Conservation (phyloP, 768 basidiomycete species). For the Mycena amicta region DNA sequence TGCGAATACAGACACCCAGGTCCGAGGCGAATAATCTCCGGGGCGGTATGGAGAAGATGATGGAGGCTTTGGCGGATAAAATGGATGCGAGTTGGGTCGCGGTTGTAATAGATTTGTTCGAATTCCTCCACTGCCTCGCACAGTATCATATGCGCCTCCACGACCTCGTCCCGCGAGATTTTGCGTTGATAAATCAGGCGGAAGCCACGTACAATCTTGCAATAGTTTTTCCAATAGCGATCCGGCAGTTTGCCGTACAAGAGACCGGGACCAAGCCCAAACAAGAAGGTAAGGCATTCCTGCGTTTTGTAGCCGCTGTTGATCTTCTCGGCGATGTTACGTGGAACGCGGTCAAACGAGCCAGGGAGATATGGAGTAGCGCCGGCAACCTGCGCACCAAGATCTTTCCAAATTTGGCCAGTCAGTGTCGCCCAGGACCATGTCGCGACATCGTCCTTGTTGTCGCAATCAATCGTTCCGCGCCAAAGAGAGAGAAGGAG, state of each 20-base stretch:
- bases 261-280: slow-evolving; percentile 26
- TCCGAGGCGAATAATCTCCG: slow-evolving; percentile 22
- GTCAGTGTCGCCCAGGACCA: background rate
- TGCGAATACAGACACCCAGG: slow-evolving; percentile 25
- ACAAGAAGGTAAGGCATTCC: slow-evolving; percentile 26
- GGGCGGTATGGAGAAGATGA: slow-evolving; percentile 24
- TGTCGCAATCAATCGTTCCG: background rate
- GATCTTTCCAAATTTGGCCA: background rate
- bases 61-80: slow-evolving; percentile 31
- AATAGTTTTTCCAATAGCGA: slow-evolving; percentile 26
- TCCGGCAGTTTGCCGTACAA: slow-evolving; percentile 19
- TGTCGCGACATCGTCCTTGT: background rate
- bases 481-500: background rate
- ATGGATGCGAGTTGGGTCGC: slow-evolving; percentile 24
- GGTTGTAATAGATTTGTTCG: slow-evolving; percentile 30
- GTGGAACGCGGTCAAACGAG: slow-evolving; percentile 29
- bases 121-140: slow-evolving; percentile 28
- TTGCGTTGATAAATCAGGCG: slow-evolving; percentile 21
- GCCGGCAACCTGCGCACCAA: background rate
- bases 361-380: slow-evolving; percentile 23
- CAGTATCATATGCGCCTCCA: slow-evolving; percentile 16
- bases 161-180: slow-evolving; percentile 17
- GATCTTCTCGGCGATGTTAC: slow-evolving; percentile 31
- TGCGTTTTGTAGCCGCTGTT: slow-evolving; percentile 30
- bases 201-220: slow-evolving; percentile 23